Evolutionary conservation across 1,139 yeast genomes (phyloP), one percentile per base, ranked within the genome.

Genomic region (Saccharomyces hybrid): DNA sequence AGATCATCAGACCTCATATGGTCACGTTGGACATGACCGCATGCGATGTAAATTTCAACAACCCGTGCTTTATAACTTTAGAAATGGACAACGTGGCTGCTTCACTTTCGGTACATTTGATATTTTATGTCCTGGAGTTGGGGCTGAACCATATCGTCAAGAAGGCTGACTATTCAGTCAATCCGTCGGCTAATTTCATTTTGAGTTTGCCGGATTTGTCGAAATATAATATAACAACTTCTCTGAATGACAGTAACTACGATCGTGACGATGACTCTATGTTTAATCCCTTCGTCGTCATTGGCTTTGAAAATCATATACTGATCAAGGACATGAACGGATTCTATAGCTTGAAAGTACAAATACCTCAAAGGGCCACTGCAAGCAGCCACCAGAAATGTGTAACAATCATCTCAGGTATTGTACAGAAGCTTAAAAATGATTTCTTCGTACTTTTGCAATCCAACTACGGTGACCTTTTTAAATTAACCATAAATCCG

Each of bases 21-120:
- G 64, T 88, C n/a, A 83, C 91, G 0, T 73, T 86, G 48, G 71
- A 71, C 26, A 65, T 83, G 3, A 72, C 79, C 26, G 84, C 87
- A 0, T 68, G 93, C 51, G 95, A 90, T 65, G 86, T 83, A 2
- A 88, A 85, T 1, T 85, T 77, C 66, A 93, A 85, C 19, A 89
- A 89, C 66, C 98, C 99, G 0, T 66, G 81, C 5, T 90, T 89
- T 76, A 95, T 89, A 0, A 79, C 93, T 0, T 71, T 93, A 19
- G 98, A 93, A 67, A 73, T 79, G n/a, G 87, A 82, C 53, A 42
- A 54, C 6, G 34, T 34, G 3, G 54, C 50, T 21, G 56, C 59
- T 7, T 59, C 60, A n/a, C 61, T 57, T 53, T 57, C 64, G 49
- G 72, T 71, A 52, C 64, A 67, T 46, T 71, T 91, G 56, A 78